Evolutionary conservation across 2,329 filamentous ascomycete species (phyloP), one percentile per base, ranked within the genome.

Genomic region (Alternaria alternata): DNA sequence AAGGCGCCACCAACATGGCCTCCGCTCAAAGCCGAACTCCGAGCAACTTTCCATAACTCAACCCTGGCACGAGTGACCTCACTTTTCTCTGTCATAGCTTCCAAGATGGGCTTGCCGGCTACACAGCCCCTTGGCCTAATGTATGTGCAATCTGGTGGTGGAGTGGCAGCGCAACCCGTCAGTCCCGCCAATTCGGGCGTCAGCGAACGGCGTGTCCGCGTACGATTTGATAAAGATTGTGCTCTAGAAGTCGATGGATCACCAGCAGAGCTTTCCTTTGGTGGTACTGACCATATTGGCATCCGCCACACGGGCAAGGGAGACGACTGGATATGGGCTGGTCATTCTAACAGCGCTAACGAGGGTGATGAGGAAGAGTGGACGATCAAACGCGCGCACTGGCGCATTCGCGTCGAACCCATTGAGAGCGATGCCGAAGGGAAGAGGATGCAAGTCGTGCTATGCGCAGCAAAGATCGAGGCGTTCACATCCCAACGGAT

Each of bases 61-160:
- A 87, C 89, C 5, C 90, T 90, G 66, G 84, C 87, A 11, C 86
- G 92, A 53, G 84, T 97, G 18, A 85, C 88, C 0, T 89, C 88
- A 55, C 81, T 97, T 6, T 87, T 96, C 65, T 89, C 92, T 68
- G 89, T 96, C 8, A 85, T 97, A n/a, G 88, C 91, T 2, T 89
- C 89, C 34, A 96, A 94, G 76, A 86, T 95, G 67, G 91, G 89
- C 63, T 77, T 93, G 6, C 87, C 90, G 0, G 78, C 81, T 14
- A 82, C 81, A 9, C 79, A 83, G 22, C 87, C 90, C 0, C 78
- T 91, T 1, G 89, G 90, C 7, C 79, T 91, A 38, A 83, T 91
- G 75, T 89, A 91, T 86, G 81, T 86, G 48, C 83, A 86, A 4
- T 74, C 74, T 2, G 79, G 78, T n/a, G 88, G 87, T n/a, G 88